Evolutionary conservation across 2,329 filamentous ascomycete genomes (phyloP), one percentile per base, ranked within the genome.

Genomic region (Uncinocarpus reesii): DNA sequence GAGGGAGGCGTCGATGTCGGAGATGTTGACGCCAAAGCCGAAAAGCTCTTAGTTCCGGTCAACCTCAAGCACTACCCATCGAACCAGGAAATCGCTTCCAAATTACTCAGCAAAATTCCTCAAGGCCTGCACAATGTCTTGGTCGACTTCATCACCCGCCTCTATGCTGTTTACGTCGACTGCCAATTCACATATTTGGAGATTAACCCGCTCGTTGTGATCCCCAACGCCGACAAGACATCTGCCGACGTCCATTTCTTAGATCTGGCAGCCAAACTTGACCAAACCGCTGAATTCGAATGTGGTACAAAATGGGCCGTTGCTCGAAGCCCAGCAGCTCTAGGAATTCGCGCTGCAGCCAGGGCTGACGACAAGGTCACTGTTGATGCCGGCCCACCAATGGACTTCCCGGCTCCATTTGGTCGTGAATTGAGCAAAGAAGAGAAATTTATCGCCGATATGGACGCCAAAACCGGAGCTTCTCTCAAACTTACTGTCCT

Each of bases 111-210:
- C 72, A 92, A 98, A 71, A 88, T 98, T 40, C 92, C 92, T 62
- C 75, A 86, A 74, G 90, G 90, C 67, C 78, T 98, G 45, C 92
- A 98, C 80, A 95, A 95, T 65, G 92, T 98, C 64, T 81, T 98
- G 52, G 86, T 98, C 55, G 92, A 98, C 79, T 98, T 98, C 79
- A 98, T 98, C 75, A 87, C 87, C 64, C 83, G 92, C 62, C 79
- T 98, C 58, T 98, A 98, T 68, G 92, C 90, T 61, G 92, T 98
- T 74, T 98, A 96, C 65, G 92, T 96, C 57, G 92, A 98, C 78
- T 94, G 86, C 81, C 92, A 98, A 73, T 98, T 98, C 80, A 96
- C 92, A 65, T 98, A 98, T 77, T 87, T 98, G 61, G 92, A 98
- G 74, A 98, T 98, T 78, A 98, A 98, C 81, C 92, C 92, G 60